Evolutionary conservation across 2,329 filamentous ascomycete species (phyloP).

Genomic region (Calonectria pauciramosa): DNA sequence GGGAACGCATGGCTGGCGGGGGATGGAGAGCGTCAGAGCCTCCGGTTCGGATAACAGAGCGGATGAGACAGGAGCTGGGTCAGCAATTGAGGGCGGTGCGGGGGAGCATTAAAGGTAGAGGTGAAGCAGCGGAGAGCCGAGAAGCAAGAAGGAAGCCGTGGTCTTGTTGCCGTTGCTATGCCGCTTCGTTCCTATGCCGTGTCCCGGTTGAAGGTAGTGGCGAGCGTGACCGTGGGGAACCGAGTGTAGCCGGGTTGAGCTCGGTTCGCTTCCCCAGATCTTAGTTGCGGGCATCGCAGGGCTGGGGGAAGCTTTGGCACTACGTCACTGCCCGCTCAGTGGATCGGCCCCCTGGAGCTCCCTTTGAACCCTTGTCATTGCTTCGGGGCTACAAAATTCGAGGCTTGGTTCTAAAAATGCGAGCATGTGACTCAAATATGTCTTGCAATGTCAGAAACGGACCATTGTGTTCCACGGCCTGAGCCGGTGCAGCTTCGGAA

Average conservation of each 20-base stretch:
- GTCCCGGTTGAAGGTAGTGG: slow-evolving; percentile 39
- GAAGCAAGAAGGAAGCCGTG: slow-evolving; percentile 26
- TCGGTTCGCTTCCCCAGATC: slow-evolving; percentile 43
- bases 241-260: slow-evolving; percentile 49
- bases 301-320: slow-evolving; percentile 25
- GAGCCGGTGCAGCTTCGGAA: background rate
- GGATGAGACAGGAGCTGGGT: background rate
- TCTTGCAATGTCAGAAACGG: background rate
- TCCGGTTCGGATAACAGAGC: background rate
- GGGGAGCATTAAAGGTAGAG: slow-evolving; percentile 19
- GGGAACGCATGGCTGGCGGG: slow-evolving; percentile 64
- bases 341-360: background rate
- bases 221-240: slow-evolving; percentile 49
- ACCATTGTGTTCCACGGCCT: background rate
- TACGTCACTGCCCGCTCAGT: slow-evolving; percentile 45
- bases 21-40: slow-evolving; percentile 11
- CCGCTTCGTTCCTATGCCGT: slow-evolving; percentile 46
- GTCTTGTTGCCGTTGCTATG: slow-evolving; percentile 36
- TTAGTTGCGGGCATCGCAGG: slow-evolving; percentile 11
- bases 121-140: slow-evolving; percentile 16
- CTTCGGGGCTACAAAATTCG: background rate
- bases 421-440: background rate
- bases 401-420: background rate
- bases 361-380: background rate
- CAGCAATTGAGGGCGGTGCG: background rate